These are phyloP conservation scores for Talaromyces sp. DNA, from an alignment of 2,329 filamentous ascomycete species.

Conservation along the genomic window DNA sequence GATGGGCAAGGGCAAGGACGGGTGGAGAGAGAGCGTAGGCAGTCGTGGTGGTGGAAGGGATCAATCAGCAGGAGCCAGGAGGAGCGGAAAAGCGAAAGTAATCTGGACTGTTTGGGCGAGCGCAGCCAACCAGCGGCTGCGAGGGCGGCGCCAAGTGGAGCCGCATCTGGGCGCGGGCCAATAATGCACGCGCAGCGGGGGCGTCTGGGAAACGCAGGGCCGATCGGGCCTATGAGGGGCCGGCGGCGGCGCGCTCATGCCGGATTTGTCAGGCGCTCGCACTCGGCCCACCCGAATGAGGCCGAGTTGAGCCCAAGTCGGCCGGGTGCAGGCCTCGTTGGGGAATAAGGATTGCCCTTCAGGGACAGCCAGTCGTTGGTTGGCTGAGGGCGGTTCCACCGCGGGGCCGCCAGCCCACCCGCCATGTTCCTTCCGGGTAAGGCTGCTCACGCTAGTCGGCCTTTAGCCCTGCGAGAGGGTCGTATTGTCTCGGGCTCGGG, in stretches of 20 bases:
- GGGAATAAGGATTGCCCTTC: constrained; percentile 3
- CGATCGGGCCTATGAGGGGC: neutral
- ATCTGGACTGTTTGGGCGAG: neutral
- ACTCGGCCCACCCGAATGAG: neutral
- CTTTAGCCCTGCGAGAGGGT: neutral
- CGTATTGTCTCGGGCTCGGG: neutral
- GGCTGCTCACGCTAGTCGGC: neutral
- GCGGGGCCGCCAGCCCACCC: neutral
- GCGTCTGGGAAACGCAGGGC: neutral
- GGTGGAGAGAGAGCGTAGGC: constrained; percentile 13
- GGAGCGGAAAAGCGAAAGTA: neutral
- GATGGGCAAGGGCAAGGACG: constrained; percentile 10
- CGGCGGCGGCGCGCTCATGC: neutral
- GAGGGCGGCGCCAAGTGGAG: constrained; percentile 1
- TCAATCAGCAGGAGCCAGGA: neutral
- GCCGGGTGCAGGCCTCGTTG: neutral
- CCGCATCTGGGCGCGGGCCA: neutral
- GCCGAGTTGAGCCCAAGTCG: neutral
- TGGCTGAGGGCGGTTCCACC: neutral
- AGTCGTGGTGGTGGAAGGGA: constrained; percentile 1
- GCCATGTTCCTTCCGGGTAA: neutral
- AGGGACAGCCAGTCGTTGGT: constrained; percentile 2
- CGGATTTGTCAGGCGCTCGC: neutral
- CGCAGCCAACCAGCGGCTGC: neutral
- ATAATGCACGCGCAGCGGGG: neutral